Conservation (phyloP, 2,329 filamentous ascomycete genomes). For the Lasiodiplodia theobromae region DNA sequence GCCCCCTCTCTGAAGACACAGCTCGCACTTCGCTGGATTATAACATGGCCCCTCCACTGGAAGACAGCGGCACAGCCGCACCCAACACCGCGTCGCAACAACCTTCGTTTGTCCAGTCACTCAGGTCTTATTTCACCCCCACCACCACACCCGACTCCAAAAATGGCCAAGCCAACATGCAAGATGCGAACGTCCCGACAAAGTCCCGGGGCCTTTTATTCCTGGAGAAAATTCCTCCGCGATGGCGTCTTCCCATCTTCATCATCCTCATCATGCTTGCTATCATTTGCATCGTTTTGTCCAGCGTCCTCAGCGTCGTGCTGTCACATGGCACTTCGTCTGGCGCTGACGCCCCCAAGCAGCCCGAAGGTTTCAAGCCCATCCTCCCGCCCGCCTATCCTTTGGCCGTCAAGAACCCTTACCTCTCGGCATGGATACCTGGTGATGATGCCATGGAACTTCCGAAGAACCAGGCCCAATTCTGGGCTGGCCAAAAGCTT, state of each 20-base stretch:
- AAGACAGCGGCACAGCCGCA: not conserved
- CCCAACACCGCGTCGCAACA: not conserved
- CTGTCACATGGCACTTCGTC: not conserved
- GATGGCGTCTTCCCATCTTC: conserved; percentile 19
- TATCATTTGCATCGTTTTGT: conserved; percentile 15
- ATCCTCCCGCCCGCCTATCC: conserved; percentile 53
- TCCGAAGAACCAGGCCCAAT: conserved; percentile 49
- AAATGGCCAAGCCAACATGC: not conserved
- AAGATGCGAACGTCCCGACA: no score
- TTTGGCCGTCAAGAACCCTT: conserved; percentile 52
- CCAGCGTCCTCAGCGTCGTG: conserved; percentile 23
- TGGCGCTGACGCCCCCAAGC: not conserved
- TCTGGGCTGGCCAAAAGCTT: conserved; percentile 52
- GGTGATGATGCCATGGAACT: conserved; percentile 46
- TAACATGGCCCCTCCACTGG: conserved; percentile 10
- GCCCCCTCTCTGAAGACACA: not conserved
- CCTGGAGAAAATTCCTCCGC: conserved; percentile 5
- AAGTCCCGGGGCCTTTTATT: not conserved
- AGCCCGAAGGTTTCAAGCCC: conserved; percentile 34
- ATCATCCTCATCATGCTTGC: conserved; percentile 21
- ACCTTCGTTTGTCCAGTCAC: not conserved
- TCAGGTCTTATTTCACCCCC: not conserved
- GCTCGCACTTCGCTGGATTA: no score
- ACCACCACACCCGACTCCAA: not conserved
- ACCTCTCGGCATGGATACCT: conserved; percentile 54